Evolutionary conservation across 1,284 basidiomycete genomes (phyloP), one percentile per base, ranked within the genome.

Genomic region (Heimioporus retisporus): DNA sequence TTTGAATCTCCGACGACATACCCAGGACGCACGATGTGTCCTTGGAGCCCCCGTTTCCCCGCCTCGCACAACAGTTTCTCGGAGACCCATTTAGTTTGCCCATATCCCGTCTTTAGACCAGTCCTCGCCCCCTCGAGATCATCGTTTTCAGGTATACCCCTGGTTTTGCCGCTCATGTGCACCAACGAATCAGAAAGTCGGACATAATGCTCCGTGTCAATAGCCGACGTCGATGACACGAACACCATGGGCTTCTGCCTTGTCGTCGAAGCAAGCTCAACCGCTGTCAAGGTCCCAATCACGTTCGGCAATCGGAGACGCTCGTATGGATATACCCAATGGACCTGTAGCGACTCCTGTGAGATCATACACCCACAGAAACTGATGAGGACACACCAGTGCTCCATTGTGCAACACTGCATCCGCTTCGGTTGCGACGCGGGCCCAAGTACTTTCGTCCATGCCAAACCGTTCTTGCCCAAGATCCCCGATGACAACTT

Each of bases 271-370:
- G 95, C 95, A 42, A 99, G 88, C 59, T 94, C 88, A 62, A 98
- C 86, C 3, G 91, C 90, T 3, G 93, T 93, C 64, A 99, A 76
- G 3, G 98, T 99, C 0, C 94, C 93, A 6, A 97, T 77, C 18
- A 99, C 98, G 77, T 99, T 99, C 40, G 97, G 90, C 1, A 93
- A 87, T 21, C 97, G 93, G 48, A 99, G 87, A 80, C 93, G 96
- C 78, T 96, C 93, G 81, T 99, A 99, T 0, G 97, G 96, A 81
- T 99, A 99, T 4, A 99, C 96, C 98, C 98, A 99, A 78, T 99
- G 98, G 19, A 99, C 94, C 94, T 95, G 19, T 42, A 54, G 43
- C 51, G 42, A 21, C 15, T 8, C 18, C 43, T 61, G 23, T 67
- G 46, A 66, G 61, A 42, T 56, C n/a, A 61, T 31, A 42, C 11